Evolutionary conservation across 257 asterid genomes (phyloP).

Genomic region (Jasminum sambac): DNA sequence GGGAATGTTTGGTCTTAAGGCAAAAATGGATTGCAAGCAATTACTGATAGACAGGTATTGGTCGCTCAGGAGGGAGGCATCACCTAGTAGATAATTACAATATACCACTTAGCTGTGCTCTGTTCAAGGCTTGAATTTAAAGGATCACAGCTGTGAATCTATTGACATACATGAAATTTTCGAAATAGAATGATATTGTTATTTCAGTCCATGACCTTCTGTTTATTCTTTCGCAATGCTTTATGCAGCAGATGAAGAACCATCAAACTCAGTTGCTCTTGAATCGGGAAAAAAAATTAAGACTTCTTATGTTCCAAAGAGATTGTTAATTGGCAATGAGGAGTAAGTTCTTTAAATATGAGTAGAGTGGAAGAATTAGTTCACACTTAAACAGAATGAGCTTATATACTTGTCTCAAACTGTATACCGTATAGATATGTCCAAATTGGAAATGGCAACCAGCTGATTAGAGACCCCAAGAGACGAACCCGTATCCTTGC

Average conservation of each 20-base stretch:
- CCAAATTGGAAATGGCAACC: constrained; percentile 87
- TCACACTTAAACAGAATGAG: background rate
- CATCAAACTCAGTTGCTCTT: constrained; percentile 35
- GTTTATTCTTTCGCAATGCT: constrained; percentile 18
- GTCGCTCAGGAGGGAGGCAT: background rate
- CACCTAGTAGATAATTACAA: background rate
- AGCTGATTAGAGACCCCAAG: constrained; percentile 94
- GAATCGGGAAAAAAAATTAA: constrained; percentile 47
- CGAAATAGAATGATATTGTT: background rate
- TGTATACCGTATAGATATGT: constrained; percentile 58
- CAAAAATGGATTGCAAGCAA: background rate
- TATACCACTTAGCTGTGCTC: background rate
- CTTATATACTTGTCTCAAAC: constrained; percentile 20
- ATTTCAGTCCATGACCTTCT: background rate
- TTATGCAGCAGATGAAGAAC: constrained; percentile 51
- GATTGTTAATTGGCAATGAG: constrained; percentile 75
- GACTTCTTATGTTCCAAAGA: constrained; percentile 69
- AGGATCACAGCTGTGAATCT: background rate
- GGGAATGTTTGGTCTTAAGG: background rate
- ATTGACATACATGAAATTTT: background rate
- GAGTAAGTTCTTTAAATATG: constrained; percentile 62
- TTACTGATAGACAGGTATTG: background rate
- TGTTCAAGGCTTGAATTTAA: constrained; percentile 2
- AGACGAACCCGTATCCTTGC: constrained; percentile 80
- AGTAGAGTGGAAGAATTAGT: constrained; percentile 14